Evolutionary conservation across 768 basidiomycete genomes (phyloP), one percentile per base, ranked within the genome.

Genomic region (Kockovaella imperatae): DNA sequence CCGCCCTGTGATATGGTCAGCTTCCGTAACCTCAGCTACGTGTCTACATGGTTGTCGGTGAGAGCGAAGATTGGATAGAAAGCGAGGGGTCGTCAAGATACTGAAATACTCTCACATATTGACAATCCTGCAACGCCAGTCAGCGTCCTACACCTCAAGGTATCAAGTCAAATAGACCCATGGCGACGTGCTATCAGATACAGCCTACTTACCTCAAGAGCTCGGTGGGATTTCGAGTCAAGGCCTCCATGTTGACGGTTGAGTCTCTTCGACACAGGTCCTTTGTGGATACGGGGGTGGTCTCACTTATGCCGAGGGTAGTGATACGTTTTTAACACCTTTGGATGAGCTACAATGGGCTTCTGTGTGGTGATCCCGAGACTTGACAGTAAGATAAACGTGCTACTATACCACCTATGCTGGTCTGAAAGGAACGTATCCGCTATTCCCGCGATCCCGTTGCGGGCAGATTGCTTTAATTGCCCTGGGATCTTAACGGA

Each of bases 211-310:
- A 64, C 67, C 67, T 44, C 28, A 68, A 50, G 6, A 68, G 54
- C 56, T 68, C 67, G 35, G 67, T 61, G 1, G 67, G 67, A 39
- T 68, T 68, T 26, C 66, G 64, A 8, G 52, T 60, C 40, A 66
- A 46, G 24, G 61, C 38, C 17, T 68, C 67, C 67, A 68, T 68
- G 7, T 28, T 54, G 42, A 11, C 28, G n/a, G n/a, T n/a, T n/a
- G n/a, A n/a, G n/a, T n/a, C n/a, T n/a, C n/a, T n/a, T n/a, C n/a
- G n/a, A n/a, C n/a, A n/a, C n/a, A n/a, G n/a, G n/a, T n/a, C n/a
- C n/a, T n/a, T n/a, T n/a, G n/a, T n/a, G n/a, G n/a, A n/a, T n/a
- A n/a, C n/a, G n/a, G n/a, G n/a, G n/a, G n/a, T n/a, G n/a, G n/a
- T n/a, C n/a, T n/a, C n/a, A n/a, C n/a, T n/a, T n/a, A n/a, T n/a